phyloP scores from a whole-genome alignment of 1,284 basidiomycete species.

The Ceratobasidium sp. region DNA sequence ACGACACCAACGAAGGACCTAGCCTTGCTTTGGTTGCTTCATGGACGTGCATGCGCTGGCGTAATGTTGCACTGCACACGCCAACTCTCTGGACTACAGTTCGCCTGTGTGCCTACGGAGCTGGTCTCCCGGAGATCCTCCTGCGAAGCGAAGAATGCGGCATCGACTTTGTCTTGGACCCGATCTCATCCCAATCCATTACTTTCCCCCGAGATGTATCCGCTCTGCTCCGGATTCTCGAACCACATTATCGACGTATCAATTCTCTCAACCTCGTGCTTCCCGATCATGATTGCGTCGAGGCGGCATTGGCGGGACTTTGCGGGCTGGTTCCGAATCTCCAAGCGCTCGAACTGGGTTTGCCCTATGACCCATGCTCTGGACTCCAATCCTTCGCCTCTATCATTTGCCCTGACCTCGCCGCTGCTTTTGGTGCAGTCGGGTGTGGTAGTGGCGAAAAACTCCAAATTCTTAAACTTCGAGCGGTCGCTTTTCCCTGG shows the following conservation, averaged over 20 bases:
- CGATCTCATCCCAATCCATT: constrained; percentile 26
- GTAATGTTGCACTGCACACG: constrained; percentile 21
- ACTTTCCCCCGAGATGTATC: constrained; percentile 42
- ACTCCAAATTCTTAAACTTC: constrained; percentile 32
- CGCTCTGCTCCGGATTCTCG: constrained; percentile 19
- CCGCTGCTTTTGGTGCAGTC: constrained; percentile 16
- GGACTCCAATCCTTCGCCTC: constrained; percentile 32
- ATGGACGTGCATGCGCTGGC: constrained; percentile 43
- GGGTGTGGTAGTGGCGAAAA: constrained; percentile 38
- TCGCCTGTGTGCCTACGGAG: constrained; percentile 20
- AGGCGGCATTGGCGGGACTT: constrained; percentile 19
- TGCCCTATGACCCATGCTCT: constrained; percentile 38
- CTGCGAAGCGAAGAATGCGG: constrained; percentile 33
- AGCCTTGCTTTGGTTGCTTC: constrained; percentile 34
- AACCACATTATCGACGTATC: constrained; percentile 25
- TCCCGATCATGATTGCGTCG: constrained; percentile 39
- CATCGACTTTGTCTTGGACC: constrained; percentile 37
- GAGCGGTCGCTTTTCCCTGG: constrained; percentile 36
- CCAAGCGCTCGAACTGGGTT: constrained; percentile 31
- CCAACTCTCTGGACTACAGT: constrained; percentile 41
- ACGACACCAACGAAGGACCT: constrained; percentile 34
- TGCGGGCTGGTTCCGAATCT: constrained; percentile 30
- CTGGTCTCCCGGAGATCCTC: constrained; percentile 27
- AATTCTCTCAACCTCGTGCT: constrained; percentile 37
- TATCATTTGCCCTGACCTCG: constrained; percentile 8